These are phyloP conservation scores for Trametes sp. DNA, from an alignment of 1,284 basidiomycete genomes.

Conservation along the genomic window DNA sequence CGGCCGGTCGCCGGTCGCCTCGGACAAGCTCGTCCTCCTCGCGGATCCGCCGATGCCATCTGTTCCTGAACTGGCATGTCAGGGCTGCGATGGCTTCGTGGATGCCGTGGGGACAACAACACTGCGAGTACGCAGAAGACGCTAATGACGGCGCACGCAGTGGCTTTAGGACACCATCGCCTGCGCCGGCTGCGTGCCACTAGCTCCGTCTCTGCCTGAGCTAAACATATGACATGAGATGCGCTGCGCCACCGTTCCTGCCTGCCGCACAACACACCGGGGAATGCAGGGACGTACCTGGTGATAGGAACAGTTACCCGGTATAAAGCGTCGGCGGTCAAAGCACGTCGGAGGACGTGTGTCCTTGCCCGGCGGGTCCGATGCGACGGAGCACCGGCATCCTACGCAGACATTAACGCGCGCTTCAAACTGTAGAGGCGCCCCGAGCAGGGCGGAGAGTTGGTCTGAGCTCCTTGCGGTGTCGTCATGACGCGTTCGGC, in stretches of 20 bases:
- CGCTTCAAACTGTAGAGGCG: constrained; percentile 5
- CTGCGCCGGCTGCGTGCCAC: not conserved
- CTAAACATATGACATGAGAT: no score
- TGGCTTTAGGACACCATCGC: not conserved
- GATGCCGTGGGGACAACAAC: not conserved
- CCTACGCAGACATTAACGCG: not conserved
- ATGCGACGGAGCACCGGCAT: not conserved
- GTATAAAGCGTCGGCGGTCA: not conserved
- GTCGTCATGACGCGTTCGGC: not conserved
- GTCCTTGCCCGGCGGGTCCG: constrained; percentile 1
- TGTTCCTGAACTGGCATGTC: not conserved
- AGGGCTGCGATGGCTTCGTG: not conserved
- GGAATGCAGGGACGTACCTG: not conserved
- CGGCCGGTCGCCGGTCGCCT: no score
- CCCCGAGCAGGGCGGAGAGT: constrained; percentile 12
- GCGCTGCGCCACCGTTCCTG: not conserved
- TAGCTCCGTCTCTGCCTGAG: not conserved
- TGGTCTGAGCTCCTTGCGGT: not conserved
- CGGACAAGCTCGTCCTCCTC: no score
- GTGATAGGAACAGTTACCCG: not conserved
- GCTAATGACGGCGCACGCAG: not conserved
- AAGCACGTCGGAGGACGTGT: not conserved
- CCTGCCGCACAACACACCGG: not conserved
- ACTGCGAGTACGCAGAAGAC: not conserved
- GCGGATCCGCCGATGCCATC: not conserved